Conservation (phyloP, 495 filamentous ascomycete species). For the Xylaria palmicola region DNA sequence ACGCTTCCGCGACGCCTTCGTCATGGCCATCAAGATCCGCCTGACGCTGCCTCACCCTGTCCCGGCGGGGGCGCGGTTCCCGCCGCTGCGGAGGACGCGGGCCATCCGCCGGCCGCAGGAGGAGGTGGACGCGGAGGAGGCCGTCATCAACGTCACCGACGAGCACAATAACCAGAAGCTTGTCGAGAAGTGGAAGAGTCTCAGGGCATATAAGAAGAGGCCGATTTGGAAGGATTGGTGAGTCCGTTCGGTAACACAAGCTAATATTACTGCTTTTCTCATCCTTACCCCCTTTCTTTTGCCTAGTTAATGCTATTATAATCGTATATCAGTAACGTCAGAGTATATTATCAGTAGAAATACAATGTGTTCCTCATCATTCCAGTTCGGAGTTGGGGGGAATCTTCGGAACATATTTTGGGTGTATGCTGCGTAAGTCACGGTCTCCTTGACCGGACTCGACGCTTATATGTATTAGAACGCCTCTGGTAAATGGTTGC, state of each 20-base stretch:
- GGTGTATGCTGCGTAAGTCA: no score
- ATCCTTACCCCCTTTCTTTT: not conserved
- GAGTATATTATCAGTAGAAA: not conserved
- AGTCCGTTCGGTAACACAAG: not conserved
- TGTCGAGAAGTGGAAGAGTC: constrained; percentile 22
- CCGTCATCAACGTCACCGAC: constrained; percentile 10
- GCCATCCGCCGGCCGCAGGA: not conserved
- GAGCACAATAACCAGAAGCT: constrained; percentile 12
- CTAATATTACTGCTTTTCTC: not conserved
- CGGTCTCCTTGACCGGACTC: no score
- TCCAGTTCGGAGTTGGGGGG: no score
- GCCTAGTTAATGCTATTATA: not conserved
- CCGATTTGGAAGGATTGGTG: constrained; percentile 30
- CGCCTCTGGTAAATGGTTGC: no score
- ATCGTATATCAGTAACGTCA: no score
- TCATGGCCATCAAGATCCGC: constrained; percentile 9
- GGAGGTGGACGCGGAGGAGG: not conserved
- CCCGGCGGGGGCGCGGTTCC: not conserved
- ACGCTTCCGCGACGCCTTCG: constrained; percentile 3
- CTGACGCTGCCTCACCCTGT: not conserved
- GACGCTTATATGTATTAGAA: no score
- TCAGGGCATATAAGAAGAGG: constrained; percentile 16
- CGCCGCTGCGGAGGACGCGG: not conserved
- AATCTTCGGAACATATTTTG: no score
- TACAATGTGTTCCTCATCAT: not conserved